A percentile compares a stretch with the other conserved stretches of the same genome.
phyloP scores from a whole-genome alignment of 345 rosid genomes.

The Ailanthus altissimus region DNA sequence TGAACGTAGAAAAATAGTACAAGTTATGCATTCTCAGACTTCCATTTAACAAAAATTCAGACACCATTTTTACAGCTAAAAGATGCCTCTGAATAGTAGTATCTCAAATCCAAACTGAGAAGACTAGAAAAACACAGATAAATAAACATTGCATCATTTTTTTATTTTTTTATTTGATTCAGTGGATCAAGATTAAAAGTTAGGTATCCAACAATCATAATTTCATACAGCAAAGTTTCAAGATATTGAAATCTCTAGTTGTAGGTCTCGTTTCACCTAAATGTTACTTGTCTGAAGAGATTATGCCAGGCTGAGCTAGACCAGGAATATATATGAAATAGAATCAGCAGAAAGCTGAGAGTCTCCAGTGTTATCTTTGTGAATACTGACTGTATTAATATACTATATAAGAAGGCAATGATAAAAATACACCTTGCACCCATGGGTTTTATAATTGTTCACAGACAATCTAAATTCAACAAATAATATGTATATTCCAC shows the following conservation, averaged over 20 bases:
- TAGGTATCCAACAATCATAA: neutral
- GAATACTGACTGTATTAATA: neutral
- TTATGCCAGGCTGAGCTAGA: neutral
- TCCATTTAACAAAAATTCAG: neutral
- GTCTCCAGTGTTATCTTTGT: neutral
- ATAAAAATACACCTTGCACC: neutral
- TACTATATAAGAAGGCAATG: neutral
- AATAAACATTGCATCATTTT: neutral
- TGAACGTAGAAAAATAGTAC: neutral
- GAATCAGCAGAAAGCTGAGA: neutral
- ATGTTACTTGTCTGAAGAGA: neutral
- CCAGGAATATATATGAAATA: neutral
- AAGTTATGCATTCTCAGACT: neutral
- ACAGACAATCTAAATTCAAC: conserved; percentile 8
- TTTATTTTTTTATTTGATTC: neutral
- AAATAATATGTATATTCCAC: neutral
- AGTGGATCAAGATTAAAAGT: neutral
- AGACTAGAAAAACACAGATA: neutral
- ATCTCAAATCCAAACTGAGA: neutral
- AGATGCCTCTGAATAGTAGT: neutral
- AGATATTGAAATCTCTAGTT: neutral
- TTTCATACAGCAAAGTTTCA: conserved; percentile 2
- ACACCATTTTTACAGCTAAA: neutral
- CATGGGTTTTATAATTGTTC: neutral
- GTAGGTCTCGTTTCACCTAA: neutral